Percentiles rank a stretch among this genome's conserved stretches.
Evolutionary conservation across 1,284 basidiomycete species (phyloP).

Genomic region (Xerocomus amazonicus): DNA sequence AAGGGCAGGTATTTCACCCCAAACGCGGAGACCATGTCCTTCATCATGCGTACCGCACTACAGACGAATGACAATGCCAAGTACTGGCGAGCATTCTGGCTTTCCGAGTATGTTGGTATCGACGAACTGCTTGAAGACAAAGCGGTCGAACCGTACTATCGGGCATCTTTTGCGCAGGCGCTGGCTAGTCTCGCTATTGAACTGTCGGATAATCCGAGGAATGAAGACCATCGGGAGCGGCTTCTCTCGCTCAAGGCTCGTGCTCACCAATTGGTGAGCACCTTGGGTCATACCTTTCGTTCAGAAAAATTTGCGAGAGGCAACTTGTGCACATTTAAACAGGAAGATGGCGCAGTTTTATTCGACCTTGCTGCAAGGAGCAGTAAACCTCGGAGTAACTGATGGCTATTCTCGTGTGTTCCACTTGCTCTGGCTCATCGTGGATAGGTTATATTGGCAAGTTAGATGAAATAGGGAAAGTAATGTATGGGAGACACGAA

Average conservation of each 20-base stretch:
- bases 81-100: constrained; percentile 56
- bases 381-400: constrained; percentile 27
- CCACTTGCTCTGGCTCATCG: neutral
- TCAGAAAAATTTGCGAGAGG: constrained; percentile 17
- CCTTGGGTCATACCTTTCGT: constrained; percentile 8
- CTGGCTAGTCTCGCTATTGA: constrained; percentile 14
- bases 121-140: constrained; percentile 26
- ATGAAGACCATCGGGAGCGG: constrained; percentile 13
- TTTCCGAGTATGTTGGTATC: constrained; percentile 45
- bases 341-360: constrained; percentile 23
- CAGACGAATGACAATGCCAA: constrained; percentile 44
- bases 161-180: constrained; percentile 29
- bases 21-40: constrained; percentile 47
- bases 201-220: constrained; percentile 21
- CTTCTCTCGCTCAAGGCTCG: constrained; percentile 21
- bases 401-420: constrained; percentile 4
- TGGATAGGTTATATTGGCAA: constrained; percentile 13
- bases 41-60: constrained; percentile 52
- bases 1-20: constrained; percentile 43
- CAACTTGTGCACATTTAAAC: constrained; percentile 5
- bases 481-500: neutral
- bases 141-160: constrained; percentile 20
- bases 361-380: constrained; percentile 29
- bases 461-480: constrained; percentile 8
- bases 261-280: constrained; percentile 16